A percentile compares a stretch with the other conserved stretches of the same genome.
Evolutionary conservation across 176 grass and related monocot species (phyloP).

Genomic region (Elymus sibiricus): DNA sequence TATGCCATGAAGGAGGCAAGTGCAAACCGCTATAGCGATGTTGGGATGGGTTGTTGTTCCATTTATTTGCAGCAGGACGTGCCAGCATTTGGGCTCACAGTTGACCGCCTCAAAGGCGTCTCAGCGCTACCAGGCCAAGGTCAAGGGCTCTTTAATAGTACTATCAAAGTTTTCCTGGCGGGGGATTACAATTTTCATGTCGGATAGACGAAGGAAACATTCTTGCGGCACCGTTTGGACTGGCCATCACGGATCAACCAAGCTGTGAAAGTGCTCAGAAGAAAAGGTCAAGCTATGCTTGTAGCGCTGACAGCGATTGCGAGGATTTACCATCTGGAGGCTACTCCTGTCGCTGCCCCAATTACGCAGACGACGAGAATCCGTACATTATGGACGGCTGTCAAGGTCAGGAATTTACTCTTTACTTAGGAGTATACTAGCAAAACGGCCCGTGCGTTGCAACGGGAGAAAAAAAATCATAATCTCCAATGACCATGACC

Average conservation of each 20-base stretch:
- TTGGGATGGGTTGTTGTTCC: not conserved
- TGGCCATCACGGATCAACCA: constrained; percentile 19
- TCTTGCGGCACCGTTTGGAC: fast-evolving
- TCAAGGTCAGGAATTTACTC: not conserved
- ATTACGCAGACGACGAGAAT: fast-evolving
- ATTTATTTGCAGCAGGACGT: not conserved
- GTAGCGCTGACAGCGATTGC: not conserved
- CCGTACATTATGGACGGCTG: not conserved
- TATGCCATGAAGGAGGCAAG: not conserved
- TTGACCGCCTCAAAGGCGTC: not conserved
- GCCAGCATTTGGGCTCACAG: not conserved
- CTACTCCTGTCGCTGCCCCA: fast-evolving
- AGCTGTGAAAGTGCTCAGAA: constrained; percentile 8
- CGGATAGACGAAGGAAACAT: not conserved
- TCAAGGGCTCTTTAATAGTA: not conserved
- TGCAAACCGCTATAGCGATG: not conserved
- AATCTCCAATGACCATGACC: no score
- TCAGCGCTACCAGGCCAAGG: not conserved
- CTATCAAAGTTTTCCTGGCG: not conserved
- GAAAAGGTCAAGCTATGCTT: not conserved
- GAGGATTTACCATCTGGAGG: not conserved
- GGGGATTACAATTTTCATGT: fast-evolving
- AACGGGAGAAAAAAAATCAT: no score
- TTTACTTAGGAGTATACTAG: no score
- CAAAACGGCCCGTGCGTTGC: no score